Percentiles rank a stretch among this genome's conserved stretches.
phyloP scores from a whole-genome alignment of 345 rosid genomes.

The Eucalyptus urophylla region DNA sequence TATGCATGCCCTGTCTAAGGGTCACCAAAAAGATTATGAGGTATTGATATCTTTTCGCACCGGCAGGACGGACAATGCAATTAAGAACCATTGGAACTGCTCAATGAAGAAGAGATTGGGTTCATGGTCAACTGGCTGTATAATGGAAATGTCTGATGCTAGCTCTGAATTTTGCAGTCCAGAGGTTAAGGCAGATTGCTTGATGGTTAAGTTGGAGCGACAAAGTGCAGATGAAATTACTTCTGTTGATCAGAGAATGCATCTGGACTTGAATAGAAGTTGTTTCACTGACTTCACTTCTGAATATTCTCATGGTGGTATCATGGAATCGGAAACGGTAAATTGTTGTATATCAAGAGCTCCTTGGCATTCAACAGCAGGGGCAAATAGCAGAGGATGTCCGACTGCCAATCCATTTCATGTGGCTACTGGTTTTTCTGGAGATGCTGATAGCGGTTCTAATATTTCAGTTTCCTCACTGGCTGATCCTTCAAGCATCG shows the following conservation, averaged over 20 bases:
- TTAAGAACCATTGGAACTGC: conserved; percentile 50
- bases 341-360: neutral
- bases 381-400: neutral
- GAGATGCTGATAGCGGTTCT: neutral
- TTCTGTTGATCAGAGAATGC: neutral
- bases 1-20: neutral
- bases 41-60: neutral
- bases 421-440: neutral
- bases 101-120: conserved; percentile 30
- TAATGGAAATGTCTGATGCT: neutral
- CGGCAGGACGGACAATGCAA: conserved; percentile 38
- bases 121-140: neutral
- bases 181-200: neutral
- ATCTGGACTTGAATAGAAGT: neutral
- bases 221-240: neutral
- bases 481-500: neutral
- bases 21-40: neutral
- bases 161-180: neutral
- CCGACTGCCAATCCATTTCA: neutral
- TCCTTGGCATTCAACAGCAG: neutral
- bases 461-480: neutral
- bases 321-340: neutral
- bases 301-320: neutral
- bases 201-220: neutral
- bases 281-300: neutral